These are phyloP conservation scores for Marasmius sp. DNA, from an alignment of 1,284 basidiomycete genomes.

Conservation along the genomic window DNA sequence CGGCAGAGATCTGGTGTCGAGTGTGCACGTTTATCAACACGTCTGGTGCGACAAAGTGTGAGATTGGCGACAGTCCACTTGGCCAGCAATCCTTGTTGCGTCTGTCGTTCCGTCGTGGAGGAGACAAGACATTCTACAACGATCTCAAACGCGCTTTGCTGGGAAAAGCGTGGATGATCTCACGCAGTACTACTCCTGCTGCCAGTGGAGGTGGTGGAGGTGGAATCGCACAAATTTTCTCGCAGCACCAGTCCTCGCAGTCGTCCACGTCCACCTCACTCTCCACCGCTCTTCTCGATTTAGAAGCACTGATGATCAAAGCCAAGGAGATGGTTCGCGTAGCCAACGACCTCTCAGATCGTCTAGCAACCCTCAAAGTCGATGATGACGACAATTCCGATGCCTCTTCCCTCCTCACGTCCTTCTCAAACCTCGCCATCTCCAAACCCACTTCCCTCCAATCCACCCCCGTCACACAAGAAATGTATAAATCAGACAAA, in stretches of 20 bases:
- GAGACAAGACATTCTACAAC: slow-evolving; percentile 84
- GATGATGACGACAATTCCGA: slow-evolving; percentile 23
- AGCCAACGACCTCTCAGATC: slow-evolving; percentile 86
- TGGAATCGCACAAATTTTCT: slow-evolving; percentile 73
- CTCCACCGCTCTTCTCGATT: slow-evolving; percentile 80
- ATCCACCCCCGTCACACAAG: slow-evolving; percentile 81
- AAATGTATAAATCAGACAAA: slow-evolving; percentile 81
- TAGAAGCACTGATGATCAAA: slow-evolving; percentile 90
- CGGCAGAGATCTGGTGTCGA: no score
- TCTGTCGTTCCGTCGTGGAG: slow-evolving; percentile 89
- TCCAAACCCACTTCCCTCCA: slow-evolving; percentile 75
- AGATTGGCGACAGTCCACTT: slow-evolving; percentile 63
- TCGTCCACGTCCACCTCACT: slow-evolving; percentile 59
- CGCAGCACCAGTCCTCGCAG: slow-evolving; percentile 68
- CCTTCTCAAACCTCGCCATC: slow-evolving; percentile 55
- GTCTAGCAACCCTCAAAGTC: slow-evolving; percentile 62
- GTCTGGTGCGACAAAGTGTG: no score
- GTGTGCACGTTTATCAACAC: no score
- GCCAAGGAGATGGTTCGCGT: slow-evolving; percentile 92
- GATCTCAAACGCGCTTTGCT: slow-evolving; percentile 77
- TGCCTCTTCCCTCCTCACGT: slow-evolving; percentile 13
- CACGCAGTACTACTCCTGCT: slow-evolving; percentile 17
- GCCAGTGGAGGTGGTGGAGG: slow-evolving; percentile 4
- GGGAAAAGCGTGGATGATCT: slow-evolving; percentile 83
- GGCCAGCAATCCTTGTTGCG: slow-evolving; percentile 50